Evolutionary conservation across 2,329 filamentous ascomycete genomes (phyloP), one percentile per base, ranked within the genome.

Genomic region (Tolypocladium sp.): DNA sequence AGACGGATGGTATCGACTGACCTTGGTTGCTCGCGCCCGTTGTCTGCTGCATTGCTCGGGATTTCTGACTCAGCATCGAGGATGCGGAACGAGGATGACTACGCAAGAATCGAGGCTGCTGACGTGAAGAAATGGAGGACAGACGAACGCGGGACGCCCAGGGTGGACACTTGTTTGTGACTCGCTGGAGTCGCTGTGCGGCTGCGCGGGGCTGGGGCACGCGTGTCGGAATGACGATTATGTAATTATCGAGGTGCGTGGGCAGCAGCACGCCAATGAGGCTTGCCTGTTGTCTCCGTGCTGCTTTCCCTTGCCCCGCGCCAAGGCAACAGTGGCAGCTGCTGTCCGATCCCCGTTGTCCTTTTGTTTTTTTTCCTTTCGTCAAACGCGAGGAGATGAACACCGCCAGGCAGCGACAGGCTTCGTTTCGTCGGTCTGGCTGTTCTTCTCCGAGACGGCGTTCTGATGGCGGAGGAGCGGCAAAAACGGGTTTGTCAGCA

Each of bases 31-130:
- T 58, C 46, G 59, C 59, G 56, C 60, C 62, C 60, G 63, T 63
- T 38, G 63, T 57, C 62, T 62, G 63, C 63, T 62, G 63, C 59
- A 59, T 63, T 61, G 59, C 63, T 63, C 25, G 54, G 57, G 56
- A 56, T 57, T 60, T 65, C 63, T 65, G 63, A 65, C 62, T 65
- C 63, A 65, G 63, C 63, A 65, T 63, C 60, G 58, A 62, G 58
- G 57, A 59, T 59, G 62, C 56, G 58, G 51, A 58, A 57, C 54
- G 61, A 61, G 60, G 62, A 65, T 63, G 55, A 61, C 57, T 64
- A 64, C 63, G 63, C 62, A 61, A 62, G 60, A 61, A 58, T 59
- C 58, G 59, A 60, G 59, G 55, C 54, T 65, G 63, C 63, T 65
- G 63, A 65, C 63, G 58, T 65, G 63, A 63, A 61, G 58, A 55